Conservation (phyloP, 495 filamentous ascomycete species). For the Penicillium pulvis region DNA sequence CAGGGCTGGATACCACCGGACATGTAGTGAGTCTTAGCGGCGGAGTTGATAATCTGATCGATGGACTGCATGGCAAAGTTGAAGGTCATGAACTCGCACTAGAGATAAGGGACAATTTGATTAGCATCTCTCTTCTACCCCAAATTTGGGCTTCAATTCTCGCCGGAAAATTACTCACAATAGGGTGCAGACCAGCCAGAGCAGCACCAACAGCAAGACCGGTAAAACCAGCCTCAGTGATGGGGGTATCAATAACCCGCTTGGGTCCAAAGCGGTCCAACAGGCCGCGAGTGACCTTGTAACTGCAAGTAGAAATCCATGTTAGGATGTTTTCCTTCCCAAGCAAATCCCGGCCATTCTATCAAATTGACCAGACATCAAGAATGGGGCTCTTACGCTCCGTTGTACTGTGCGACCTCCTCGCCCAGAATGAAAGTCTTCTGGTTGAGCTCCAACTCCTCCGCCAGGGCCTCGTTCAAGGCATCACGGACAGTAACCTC, state of each 20-base stretch:
- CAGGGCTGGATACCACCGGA: constrained; percentile 98
- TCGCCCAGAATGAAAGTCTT: constrained; percentile 97
- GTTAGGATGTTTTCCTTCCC: constrained; percentile 17
- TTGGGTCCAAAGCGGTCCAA: constrained; percentile 96
- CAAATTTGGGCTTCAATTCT: background rate
- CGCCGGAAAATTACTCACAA: constrained; percentile 62
- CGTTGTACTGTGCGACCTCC: constrained; percentile 99
- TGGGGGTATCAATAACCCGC: constrained; percentile 96
- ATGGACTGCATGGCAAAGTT: constrained; percentile 99
- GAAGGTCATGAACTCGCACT: constrained; percentile 99
- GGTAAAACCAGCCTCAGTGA: constrained; percentile 93
- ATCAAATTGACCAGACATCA: background rate
- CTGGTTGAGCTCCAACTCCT: constrained; percentile 90
- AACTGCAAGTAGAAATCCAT: constrained; percentile 48
- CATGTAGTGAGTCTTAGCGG: constrained; percentile 99
- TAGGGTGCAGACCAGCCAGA: constrained; percentile 87
- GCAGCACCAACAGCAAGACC: constrained; percentile 94
- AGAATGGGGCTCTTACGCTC: constrained; percentile 63
- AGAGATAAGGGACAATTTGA: constrained; percentile 5
- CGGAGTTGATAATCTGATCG: constrained; percentile 99
- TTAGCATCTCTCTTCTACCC: constrained; percentile 3
- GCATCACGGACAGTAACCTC: constrained; percentile 97
- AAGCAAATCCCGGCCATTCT: background rate
- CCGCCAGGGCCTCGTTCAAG: constrained; percentile 94
- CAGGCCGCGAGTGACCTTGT: constrained; percentile 98